phyloP scores from a whole-genome alignment of 2,329 filamentous ascomycete species.

The Sclerotinia glacialis region DNA sequence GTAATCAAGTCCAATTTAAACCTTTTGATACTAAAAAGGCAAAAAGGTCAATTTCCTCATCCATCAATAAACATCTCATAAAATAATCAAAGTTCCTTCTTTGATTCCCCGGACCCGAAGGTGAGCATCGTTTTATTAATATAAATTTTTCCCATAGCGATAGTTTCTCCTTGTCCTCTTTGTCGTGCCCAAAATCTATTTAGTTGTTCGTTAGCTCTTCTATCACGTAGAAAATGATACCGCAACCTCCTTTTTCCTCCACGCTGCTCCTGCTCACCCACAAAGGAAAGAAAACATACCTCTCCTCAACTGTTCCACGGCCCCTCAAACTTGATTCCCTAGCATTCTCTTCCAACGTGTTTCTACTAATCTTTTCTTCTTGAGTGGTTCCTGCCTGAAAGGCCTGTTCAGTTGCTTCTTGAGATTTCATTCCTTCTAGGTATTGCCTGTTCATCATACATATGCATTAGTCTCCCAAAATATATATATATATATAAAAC shows the following conservation, averaged over 20 bases:
- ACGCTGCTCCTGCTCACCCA: too few species aligned
- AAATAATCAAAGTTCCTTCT: constrained; percentile 26
- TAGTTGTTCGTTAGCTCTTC: background rate
- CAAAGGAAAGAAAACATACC: constrained; percentile 39
- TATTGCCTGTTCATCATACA: constrained; percentile 32
- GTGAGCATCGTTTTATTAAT: constrained; percentile 47
- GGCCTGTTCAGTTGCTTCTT: constrained; percentile 51
- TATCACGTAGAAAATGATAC: background rate
- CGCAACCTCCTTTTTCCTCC: too few species aligned
- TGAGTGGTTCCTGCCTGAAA: constrained; percentile 48
- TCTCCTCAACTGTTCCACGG: constrained; percentile 53
- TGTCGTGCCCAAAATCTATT: constrained; percentile 56
- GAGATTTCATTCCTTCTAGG: constrained; percentile 68
- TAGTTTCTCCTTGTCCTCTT: constrained; percentile 55
- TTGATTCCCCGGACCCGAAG: constrained; percentile 13
- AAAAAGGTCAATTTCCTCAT: background rate
- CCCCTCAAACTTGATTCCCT: constrained; percentile 50
- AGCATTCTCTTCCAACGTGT: constrained; percentile 62
- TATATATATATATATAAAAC: too few species aligned
- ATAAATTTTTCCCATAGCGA: constrained; percentile 53
- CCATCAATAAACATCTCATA: background rate
- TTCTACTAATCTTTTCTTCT: constrained; percentile 62
- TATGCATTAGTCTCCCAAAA: background rate
- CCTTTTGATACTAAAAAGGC: too few species aligned
- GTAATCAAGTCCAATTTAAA: too few species aligned